phyloP scores from a whole-genome alignment of 805 yeast species.

The Zygotorulaspora florentina region DNA sequence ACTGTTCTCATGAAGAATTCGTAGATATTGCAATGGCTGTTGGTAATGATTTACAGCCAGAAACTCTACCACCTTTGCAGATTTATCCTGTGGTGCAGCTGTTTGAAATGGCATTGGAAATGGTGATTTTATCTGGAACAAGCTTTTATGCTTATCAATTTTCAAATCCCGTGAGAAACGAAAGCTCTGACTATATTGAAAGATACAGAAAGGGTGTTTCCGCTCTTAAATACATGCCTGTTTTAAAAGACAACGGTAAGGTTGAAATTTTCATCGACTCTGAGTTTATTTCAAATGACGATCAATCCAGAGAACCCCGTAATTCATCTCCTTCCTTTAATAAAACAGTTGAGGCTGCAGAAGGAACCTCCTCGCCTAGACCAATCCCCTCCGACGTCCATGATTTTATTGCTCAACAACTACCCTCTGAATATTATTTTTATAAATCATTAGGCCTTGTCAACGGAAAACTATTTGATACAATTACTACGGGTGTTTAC shows the following conservation, averaged over 20 bases:
- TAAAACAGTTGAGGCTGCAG: constrained; percentile 1
- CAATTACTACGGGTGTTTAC: constrained; percentile 60
- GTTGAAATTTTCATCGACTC: constrained; percentile 49
- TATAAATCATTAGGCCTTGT: constrained; percentile 76
- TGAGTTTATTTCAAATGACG: constrained; percentile 2
- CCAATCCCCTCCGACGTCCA: constrained; percentile 72
- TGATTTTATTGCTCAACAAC: constrained; percentile 73
- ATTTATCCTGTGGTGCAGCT: constrained; percentile 30
- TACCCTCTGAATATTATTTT: constrained; percentile 81
- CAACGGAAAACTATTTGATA: constrained; percentile 52
- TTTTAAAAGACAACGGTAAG: constrained; percentile 61
- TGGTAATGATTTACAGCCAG: constrained; percentile 73
- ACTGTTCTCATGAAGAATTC: constrained; percentile 60
- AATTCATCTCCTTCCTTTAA: neutral
- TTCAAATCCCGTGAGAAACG: constrained; percentile 37
- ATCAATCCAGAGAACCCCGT: neutral
- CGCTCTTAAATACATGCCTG: constrained; percentile 67
- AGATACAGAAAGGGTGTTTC: constrained; percentile 65
- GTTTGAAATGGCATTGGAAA: constrained; percentile 38
- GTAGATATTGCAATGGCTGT: constrained; percentile 71
- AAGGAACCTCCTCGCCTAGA: constrained; percentile 13
- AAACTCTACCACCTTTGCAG: constrained; percentile 48
- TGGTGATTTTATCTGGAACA: constrained; percentile 41
- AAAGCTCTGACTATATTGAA: constrained; percentile 38
- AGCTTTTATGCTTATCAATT: constrained; percentile 45